These are phyloP conservation scores for Scalesia atractyloides DNA, from an alignment of 129 eudicot genomes.

Conservation along the genomic window DNA sequence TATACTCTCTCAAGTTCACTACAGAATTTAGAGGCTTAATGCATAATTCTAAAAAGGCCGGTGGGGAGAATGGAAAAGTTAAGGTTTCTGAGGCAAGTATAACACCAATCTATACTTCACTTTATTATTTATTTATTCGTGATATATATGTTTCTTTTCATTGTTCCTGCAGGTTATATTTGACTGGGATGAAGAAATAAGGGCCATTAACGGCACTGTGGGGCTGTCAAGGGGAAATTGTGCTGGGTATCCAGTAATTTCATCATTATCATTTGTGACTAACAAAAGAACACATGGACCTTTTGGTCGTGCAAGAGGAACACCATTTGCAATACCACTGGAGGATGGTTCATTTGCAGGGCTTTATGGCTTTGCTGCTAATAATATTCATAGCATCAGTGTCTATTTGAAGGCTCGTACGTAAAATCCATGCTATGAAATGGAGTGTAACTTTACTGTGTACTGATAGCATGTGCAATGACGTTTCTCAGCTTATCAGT, in stretches of 20 bases:
- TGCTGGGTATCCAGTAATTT: background rate
- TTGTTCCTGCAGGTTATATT: background rate
- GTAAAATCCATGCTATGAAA: background rate
- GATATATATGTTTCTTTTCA: background rate
- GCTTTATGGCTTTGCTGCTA: background rate
- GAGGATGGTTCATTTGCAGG: background rate
- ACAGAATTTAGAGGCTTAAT: background rate
- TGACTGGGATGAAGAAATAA: background rate
- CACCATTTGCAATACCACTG: background rate
- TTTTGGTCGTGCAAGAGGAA: background rate
- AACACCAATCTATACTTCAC: background rate
- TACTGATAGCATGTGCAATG: background rate
- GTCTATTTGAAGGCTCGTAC: background rate
- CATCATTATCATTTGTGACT: background rate
- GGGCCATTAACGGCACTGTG: background rate
- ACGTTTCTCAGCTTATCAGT: too few relatives aligned
- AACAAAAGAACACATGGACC: background rate
- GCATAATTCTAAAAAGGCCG: background rate
- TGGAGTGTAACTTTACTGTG: background rate
- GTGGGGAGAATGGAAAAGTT: background rate
- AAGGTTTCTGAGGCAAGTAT: background rate
- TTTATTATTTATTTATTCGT: too few relatives aligned
- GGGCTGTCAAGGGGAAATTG: background rate
- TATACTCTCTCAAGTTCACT: slow-evolving; percentile 9
- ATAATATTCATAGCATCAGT: background rate